Base-by-base conservation (phyloP, 495 filamentous ascomycete species). In the Evansstolkia leycettana region DNA sequence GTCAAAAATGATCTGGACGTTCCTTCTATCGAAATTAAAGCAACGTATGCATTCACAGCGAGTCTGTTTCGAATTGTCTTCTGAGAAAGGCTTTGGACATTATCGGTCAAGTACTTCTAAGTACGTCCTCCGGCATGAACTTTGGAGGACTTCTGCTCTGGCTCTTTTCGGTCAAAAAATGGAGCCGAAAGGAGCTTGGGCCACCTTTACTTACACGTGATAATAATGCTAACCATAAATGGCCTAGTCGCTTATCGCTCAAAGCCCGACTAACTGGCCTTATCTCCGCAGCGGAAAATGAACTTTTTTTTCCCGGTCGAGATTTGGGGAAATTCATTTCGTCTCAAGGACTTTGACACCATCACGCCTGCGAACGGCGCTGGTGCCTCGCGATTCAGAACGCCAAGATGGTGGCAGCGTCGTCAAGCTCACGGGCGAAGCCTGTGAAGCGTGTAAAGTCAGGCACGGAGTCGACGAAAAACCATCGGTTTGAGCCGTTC, bases 401-500 rank as follows among this genome's bases (percentile, higher is more conserved):
- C 32, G 9, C 32, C 39, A 57, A 44, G 31, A 75, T 77, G 70
- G 65, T 66, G 36, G 68, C 74, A 52, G 68, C 67, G 41, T 69
- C 72, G 37, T 73, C 75, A 39, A 76, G 76, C 39, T 74, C 73
- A 46, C 76, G 78, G 48, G 57, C 62, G 15, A 83, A 80, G 59
- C 65, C 75, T 50, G 69, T 66, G 36, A 77, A 78, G 58, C 60
- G 67, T 25, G 48, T 67, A 39, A 78, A 80, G 61, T 46, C 45
- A 32, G 58, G 73, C 42, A 94, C 86, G 7, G 63, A 67, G 42
- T 81, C 86, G 19, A 76, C 76, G 42, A 87, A 82, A 45, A 76
- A 79, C 19, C 83, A 94, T 54, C 71, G 81, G 55, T 96, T 85
- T 71, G 82, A 99, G 64, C 76, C 78, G 32, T 99, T 99, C 60